phyloP scores from a whole-genome alignment of 495 filamentous ascomycete species.

The Parathielavia appendiculata region DNA sequence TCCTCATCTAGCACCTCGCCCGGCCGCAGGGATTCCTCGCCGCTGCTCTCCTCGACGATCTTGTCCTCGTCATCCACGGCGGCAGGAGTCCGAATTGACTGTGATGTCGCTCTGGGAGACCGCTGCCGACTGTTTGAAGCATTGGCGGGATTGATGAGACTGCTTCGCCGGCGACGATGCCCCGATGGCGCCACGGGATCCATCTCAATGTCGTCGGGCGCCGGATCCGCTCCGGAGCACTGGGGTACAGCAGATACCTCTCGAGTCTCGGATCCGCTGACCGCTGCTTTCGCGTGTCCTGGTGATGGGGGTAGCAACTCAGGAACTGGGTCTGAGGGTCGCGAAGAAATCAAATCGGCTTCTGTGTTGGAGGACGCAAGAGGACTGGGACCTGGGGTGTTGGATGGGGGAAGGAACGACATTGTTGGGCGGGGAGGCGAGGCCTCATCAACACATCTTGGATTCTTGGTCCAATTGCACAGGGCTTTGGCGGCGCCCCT shows the following conservation, averaged over 20 bases:
- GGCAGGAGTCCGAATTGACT: conserved; percentile 12
- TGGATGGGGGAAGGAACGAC: conserved; percentile 15
- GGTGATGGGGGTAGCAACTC: background rate
- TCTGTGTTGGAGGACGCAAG: background rate
- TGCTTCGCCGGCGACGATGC: conserved; percentile 58
- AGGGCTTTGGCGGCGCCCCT: conserved; percentile 1
- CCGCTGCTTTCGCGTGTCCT: conserved; percentile 16
- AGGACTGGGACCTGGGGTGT: background rate
- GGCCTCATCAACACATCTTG: conserved; percentile 6
- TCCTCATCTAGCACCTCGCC: conserved; percentile 25
- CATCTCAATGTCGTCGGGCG: conserved; percentile 46
- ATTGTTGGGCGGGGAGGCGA: conserved; percentile 12
- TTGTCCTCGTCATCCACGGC: conserved; percentile 37
- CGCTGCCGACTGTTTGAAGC: conserved; percentile 38
- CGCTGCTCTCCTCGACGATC: conserved; percentile 38
- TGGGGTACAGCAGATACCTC: conserved; percentile 8
- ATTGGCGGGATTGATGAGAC: conserved; percentile 44
- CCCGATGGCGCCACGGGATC: conserved; percentile 39
- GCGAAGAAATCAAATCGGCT: background rate
- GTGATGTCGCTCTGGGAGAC: conserved; percentile 47
- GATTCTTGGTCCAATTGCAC: conserved; percentile 12
- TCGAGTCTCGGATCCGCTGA: conserved; percentile 1
- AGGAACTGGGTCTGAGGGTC: conserved; percentile 1
- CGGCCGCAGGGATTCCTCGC: conserved; percentile 21
- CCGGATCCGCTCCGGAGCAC: conserved; percentile 8